Conservation (phyloP, 164 flowering plant species). For the Protea cynaroides region DNA sequence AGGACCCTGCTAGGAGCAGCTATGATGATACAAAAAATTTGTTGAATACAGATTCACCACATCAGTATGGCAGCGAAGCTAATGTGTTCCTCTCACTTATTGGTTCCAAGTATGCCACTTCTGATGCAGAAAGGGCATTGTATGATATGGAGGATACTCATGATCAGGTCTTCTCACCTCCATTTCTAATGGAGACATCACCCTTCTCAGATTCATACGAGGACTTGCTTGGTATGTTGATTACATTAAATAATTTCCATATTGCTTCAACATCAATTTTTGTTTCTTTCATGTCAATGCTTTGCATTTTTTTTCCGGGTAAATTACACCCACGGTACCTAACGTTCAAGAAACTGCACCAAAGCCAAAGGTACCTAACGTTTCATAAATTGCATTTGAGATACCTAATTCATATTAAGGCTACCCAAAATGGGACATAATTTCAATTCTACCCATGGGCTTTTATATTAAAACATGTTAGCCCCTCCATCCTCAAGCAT, state of each 20-base stretch:
- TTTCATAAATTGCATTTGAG: too few species aligned
- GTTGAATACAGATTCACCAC: constrained; percentile 35
- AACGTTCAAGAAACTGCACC: too few species aligned
- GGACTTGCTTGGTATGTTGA: constrained; percentile 84
- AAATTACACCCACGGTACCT: too few species aligned
- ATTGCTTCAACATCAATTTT: too few species aligned
- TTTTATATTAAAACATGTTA: too few species aligned
- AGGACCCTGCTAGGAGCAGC: constrained; percentile 27
- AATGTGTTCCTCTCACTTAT: constrained; percentile 54
- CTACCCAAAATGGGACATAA: too few species aligned
- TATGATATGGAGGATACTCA: constrained; percentile 52
- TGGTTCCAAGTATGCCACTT: constrained; percentile 37
- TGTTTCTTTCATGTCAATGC: too few species aligned
- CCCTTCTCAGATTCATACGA: constrained; percentile 70
- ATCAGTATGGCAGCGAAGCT: constrained; percentile 37
- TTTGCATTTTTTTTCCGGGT: too few species aligned
- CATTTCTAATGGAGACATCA: constrained; percentile 77
- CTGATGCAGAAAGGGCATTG: constrained; percentile 40
- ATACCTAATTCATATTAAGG: too few species aligned
- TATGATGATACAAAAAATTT: constrained; percentile 34
- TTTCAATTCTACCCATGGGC: too few species aligned
- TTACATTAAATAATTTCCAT: neutral
- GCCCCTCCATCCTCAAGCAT: too few species aligned
- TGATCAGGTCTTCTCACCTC: constrained; percentile 88
- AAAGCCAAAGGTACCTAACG: too few species aligned